phyloP scores from a whole-genome alignment of 768 basidiomycete genomes.

The Pilatotrama ljubarskyi region DNA sequence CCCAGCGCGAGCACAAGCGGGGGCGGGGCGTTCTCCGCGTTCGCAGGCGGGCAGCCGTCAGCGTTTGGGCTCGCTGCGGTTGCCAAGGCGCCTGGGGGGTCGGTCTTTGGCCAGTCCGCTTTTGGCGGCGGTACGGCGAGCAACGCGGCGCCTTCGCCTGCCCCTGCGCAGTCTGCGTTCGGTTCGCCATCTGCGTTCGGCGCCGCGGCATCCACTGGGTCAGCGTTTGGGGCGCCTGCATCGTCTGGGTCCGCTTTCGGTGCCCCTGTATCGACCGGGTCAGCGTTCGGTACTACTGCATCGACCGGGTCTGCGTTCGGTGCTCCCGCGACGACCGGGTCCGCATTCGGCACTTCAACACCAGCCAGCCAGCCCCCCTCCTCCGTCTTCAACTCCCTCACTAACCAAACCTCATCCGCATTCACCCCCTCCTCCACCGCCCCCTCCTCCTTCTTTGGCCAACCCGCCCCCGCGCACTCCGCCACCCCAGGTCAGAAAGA shows the following conservation, averaged over 20 bases:
- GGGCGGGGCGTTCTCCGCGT: constrained; percentile 29
- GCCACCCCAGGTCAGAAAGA: constrained; percentile 12
- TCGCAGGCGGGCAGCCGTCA: constrained; percentile 31
- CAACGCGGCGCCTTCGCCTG: constrained; percentile 16
- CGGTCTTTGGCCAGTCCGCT: constrained; percentile 28
- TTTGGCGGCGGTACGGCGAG: constrained; percentile 7
- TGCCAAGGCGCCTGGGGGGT: constrained; percentile 18
- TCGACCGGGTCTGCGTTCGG: constrained; percentile 17
- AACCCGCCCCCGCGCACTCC: constrained; percentile 5
- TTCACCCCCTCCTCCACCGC: constrained; percentile 1
- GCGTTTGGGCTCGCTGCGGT: constrained; percentile 29
- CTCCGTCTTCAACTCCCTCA: constrained; percentile 24
- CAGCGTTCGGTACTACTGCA: background rate
- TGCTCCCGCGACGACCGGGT: background rate
- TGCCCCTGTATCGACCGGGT: background rate
- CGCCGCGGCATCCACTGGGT: background rate
- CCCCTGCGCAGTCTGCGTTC: constrained; percentile 19
- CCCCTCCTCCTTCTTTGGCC: constrained; percentile 7
- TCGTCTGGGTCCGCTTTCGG: constrained; percentile 16
- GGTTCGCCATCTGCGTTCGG: constrained; percentile 24
- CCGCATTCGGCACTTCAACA: constrained; percentile 18
- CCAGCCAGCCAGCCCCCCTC: constrained; percentile 33
- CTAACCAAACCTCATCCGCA: constrained; percentile 15
- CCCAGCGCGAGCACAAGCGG: background rate
- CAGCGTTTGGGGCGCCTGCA: constrained; percentile 23